Evolutionary conservation across 1,284 basidiomycete genomes (phyloP), one percentile per base, ranked within the genome.

Genomic region (Phenoliferia sp.): DNA sequence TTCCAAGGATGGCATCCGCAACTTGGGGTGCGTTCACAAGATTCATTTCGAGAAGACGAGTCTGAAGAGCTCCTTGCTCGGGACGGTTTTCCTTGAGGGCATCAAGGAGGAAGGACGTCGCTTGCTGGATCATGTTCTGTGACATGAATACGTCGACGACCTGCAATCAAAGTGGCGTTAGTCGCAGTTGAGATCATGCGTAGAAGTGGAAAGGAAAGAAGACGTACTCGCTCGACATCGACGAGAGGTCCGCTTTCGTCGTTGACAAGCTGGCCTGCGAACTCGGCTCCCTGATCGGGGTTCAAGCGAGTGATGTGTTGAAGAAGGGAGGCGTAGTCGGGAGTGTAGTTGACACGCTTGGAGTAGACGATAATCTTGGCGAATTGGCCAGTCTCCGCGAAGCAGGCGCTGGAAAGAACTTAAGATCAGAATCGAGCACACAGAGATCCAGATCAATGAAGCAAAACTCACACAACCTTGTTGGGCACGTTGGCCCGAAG

Each of bases 21-120:
- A 99, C 96, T 81, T 99, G 96, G 72, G 96, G 96, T 10, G 96
- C 96, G 79, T 97, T 90, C 69, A 98, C 82, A 63, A 99, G 84
- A 82, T 99, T 99, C 90, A 99, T 97, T 82, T 99, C 96, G 62
- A 99, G 84, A 29, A 99, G 85, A 73, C 94, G 89, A 1, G 96
- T 99, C 81, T 99, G 96, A 17, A 99, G 83, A 74, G 90, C 93
- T 1, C 88, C 95, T 78, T 99, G 95, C 80, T 99, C 96, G 0
- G 94, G 92, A 80, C 91, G 92, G 84, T 99, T 99, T 73, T 99
- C 96, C 83, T 99, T 99, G 76, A 99, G 85, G n/a, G 94, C 96
- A 78, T 99, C 96, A 66, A 99, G 83, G 60, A 99, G 83, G 88
- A 99, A 99, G 3, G 92, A 95, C 0, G 96, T 99, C 22, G 96